A percentile compares a stretch with the other conserved stretches of the same genome.
phyloP scores from a whole-genome alignment of 371 early-diverging fungal genomes.

The Neoconidiobolus thromboides region DNA sequence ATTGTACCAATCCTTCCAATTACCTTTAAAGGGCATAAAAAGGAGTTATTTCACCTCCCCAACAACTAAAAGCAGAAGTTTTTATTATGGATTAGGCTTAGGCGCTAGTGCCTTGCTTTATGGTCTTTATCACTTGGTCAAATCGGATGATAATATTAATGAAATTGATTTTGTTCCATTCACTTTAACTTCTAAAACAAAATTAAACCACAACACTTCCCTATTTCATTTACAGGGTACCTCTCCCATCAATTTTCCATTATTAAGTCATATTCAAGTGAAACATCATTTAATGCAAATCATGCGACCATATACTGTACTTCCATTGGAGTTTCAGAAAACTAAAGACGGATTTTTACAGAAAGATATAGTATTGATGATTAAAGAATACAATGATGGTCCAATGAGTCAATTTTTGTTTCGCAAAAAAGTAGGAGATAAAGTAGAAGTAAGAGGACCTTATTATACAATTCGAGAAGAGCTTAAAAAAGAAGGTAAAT shows the following conservation, averaged over 20 bases:
- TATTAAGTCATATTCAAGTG: background rate
- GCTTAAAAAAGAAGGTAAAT: background rate
- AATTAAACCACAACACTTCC: too few relatives aligned
- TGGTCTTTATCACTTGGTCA: too few relatives aligned
- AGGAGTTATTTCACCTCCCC: too few relatives aligned
- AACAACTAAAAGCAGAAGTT: too few relatives aligned
- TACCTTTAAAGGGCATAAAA: too few relatives aligned
- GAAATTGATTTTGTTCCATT: too few relatives aligned
- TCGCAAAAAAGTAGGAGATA: background rate
- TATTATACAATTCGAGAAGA: background rate
- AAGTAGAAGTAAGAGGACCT: background rate
- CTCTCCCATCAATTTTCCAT: background rate
- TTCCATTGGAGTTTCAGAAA: background rate
- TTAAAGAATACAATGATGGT: background rate
- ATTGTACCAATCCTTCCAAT: too few relatives aligned
- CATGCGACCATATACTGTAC: background rate
- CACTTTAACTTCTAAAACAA: too few relatives aligned
- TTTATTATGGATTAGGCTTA: too few relatives aligned
- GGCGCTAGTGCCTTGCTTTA: too few relatives aligned
- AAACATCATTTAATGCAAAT: background rate
- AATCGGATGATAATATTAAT: too few relatives aligned
- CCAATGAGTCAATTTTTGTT: background rate
- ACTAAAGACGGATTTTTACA: background rate
- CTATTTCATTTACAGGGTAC: too few relatives aligned
- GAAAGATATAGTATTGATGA: background rate